Percentiles rank a stretch among this genome's conserved stretches.
phyloP scores from a whole-genome alignment of 352 stramenopile species.

The Phytophthora cryptogea region DNA sequence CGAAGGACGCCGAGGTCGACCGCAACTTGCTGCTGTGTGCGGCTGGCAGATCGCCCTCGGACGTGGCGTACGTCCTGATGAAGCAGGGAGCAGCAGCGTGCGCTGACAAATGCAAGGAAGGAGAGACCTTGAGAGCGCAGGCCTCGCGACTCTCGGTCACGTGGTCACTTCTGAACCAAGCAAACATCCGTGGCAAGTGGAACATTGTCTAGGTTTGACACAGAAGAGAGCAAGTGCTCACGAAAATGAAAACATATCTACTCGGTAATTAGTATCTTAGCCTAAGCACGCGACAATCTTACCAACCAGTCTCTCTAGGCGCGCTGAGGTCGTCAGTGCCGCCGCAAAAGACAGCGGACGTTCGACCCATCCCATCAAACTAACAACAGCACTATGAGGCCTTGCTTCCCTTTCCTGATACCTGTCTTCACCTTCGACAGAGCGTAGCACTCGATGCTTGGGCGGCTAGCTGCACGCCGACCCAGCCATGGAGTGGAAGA shows the following conservation, averaged over 20 bases:
- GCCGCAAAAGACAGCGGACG: slow-evolving; percentile 19
- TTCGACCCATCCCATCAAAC: slow-evolving; percentile 21
- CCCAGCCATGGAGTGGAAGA: neutral
- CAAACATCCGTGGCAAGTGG: slow-evolving; percentile 11
- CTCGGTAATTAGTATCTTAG: slow-evolving; percentile 27
- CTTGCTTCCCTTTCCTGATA: slow-evolving; percentile 14
- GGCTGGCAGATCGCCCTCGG: slow-evolving; percentile 3
- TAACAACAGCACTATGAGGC: slow-evolving; percentile 25
- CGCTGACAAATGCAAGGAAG: neutral
- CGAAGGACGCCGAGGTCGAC: neutral
- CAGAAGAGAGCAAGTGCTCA: neutral
- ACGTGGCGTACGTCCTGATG: slow-evolving; percentile 9
- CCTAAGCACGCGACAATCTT: slow-evolving; percentile 34
- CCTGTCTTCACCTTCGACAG: slow-evolving; percentile 37
- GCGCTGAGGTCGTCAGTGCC: slow-evolving; percentile 14
- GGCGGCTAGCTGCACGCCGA: slow-evolving; percentile 10
- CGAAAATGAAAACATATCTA: slow-evolving; percentile 47
- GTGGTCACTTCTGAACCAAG: slow-evolving; percentile 13
- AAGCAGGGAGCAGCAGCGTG: neutral
- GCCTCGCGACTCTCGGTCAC: neutral
- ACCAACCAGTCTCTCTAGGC: slow-evolving; percentile 35
- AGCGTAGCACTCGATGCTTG: slow-evolving; percentile 18
- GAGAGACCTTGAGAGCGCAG: neutral
- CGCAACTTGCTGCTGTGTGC: slow-evolving; percentile 6
- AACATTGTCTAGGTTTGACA: slow-evolving; percentile 1